Evolutionary conservation across 768 basidiomycete genomes (phyloP).

Genomic region (Agaricus sinodeliciosus): DNA sequence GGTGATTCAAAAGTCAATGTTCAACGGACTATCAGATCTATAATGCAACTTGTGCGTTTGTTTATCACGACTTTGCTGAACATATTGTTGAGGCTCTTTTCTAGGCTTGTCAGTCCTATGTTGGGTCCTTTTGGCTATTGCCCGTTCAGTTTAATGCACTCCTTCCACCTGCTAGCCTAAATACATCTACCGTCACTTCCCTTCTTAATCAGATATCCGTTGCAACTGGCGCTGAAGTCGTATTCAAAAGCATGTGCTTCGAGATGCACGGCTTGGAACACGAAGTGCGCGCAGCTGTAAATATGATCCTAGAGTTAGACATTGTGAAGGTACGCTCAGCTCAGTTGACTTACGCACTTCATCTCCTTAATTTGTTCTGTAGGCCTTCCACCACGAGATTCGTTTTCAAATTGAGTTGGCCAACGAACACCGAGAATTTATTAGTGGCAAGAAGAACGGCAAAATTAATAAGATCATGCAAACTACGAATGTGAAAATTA

Average conservation of each 20-base stretch:
- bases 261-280: constrained; percentile 93
- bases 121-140: constrained; percentile 95
- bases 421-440: constrained; percentile 97
- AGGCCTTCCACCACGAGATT: constrained; percentile 96
- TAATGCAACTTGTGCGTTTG: constrained; percentile 85
- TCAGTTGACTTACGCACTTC: constrained; percentile 1
- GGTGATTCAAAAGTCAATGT: constrained; percentile 94
- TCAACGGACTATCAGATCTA: constrained; percentile 85
- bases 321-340: constrained; percentile 67
- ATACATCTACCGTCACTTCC: constrained; percentile 74
- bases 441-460: constrained; percentile 98
- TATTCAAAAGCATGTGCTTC: constrained; percentile 96
- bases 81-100: not conserved
- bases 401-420: constrained; percentile 97
- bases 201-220: constrained; percentile 84
- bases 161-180: constrained; percentile 75
- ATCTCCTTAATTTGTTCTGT: not conserved
- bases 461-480: constrained; percentile 99
- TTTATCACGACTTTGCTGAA: not conserved
- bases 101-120: constrained; percentile 91
- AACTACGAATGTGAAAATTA: constrained; percentile 94
- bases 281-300: constrained; percentile 82
- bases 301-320: constrained; percentile 85
- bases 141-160: constrained; percentile 92
- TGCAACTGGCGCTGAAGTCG: constrained; percentile 85